These are phyloP conservation scores for Solanum hybrid DNA, from an alignment of 305 asterid species.

Conservation along the genomic window DNA sequence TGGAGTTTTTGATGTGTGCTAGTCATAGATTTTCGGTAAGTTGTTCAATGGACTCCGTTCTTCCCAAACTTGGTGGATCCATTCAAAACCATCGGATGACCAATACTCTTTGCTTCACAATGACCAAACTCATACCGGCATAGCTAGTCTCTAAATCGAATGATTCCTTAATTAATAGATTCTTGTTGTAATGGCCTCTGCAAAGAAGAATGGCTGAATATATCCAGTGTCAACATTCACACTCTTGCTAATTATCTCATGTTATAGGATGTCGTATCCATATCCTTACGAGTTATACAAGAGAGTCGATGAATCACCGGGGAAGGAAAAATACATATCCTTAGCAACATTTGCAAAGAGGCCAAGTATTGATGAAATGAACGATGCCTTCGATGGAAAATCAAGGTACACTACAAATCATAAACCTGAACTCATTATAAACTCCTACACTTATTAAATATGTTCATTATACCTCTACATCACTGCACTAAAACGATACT, in stretches of 20 bases:
- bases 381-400: conserved; percentile 78
- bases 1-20: background rate
- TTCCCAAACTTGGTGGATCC: background rate
- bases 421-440: background rate
- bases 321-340: conserved; percentile 65
- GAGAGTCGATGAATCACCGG: conserved; percentile 65
- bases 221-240: background rate
- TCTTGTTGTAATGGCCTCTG: background rate
- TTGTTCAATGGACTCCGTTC: background rate
- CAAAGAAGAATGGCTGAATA: background rate
- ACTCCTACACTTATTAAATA: background rate
- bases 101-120: background rate
- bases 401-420: conserved; percentile 37
- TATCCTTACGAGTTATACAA: conserved; percentile 69
- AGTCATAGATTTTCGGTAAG: background rate
- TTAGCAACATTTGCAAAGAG: conserved; percentile 48
- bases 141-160: background rate
- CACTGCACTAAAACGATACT: background rate
- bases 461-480: background rate
- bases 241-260: background rate
- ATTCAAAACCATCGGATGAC: background rate
- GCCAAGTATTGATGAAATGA: conserved; percentile 75
- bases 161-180: background rate
- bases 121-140: background rate
- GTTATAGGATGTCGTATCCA: conserved; percentile 82